Percentiles rank a stretch among this genome's conserved stretches.
phyloP scores from a whole-genome alignment of 2,329 filamentous ascomycete genomes.

The Colletotrichum orchidophilum region DNA sequence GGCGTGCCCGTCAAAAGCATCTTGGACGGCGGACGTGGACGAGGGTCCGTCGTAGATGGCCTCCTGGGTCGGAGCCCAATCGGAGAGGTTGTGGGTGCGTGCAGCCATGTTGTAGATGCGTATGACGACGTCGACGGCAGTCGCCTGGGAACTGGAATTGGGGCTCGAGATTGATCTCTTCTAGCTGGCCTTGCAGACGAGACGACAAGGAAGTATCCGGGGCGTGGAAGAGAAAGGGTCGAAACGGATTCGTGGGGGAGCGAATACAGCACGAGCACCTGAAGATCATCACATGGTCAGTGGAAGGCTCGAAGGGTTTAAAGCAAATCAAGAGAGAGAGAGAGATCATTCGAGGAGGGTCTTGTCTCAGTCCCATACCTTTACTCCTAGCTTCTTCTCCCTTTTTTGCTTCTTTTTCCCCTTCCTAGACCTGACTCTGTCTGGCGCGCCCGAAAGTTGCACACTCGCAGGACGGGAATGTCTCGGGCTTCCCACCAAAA shows the following conservation, averaged over 20 bases:
- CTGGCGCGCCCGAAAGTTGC: constrained; percentile 28
- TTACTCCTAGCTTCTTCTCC: constrained; percentile 9
- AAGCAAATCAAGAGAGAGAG: neutral
- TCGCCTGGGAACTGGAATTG: neutral
- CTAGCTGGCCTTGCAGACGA: neutral
- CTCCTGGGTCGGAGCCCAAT: constrained; percentile 55
- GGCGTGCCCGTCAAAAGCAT: constrained; percentile 31
- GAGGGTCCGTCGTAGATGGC: constrained; percentile 48
- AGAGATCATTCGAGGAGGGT: neutral
- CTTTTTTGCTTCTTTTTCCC: constrained; percentile 12
- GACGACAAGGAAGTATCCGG: neutral
- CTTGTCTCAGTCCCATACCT: constrained; percentile 16
- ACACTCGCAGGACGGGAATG: constrained; percentile 15
- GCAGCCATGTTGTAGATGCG: constrained; percentile 41
- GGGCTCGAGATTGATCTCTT: neutral
- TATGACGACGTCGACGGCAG: neutral
- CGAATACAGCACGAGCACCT: constrained; percentile 15
- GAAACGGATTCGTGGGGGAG: constrained; percentile 5
- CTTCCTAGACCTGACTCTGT: constrained; percentile 27
- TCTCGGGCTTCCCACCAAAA: constrained; percentile 27
- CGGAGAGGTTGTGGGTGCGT: constrained; percentile 50
- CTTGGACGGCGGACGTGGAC: constrained; percentile 33
- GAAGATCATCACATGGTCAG: constrained; percentile 26
- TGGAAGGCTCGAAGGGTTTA: constrained; percentile 20
- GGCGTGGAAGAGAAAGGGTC: constrained; percentile 1